Conservation (phyloP, 352 stramenopile genomes). For the Phytophthora ohioensis region DNA sequence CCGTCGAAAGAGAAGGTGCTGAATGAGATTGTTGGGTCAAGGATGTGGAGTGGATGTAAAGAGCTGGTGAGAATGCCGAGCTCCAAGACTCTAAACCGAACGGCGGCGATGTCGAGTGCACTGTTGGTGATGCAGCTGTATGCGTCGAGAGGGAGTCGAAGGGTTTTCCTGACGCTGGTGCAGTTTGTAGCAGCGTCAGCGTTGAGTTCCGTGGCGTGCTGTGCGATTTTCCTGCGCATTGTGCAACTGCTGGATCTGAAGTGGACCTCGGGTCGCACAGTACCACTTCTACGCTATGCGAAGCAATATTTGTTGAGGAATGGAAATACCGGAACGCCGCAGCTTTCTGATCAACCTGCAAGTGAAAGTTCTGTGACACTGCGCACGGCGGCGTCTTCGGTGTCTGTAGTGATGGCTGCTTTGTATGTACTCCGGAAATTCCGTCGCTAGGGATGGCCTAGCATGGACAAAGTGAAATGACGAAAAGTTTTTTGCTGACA, state of each 20-base stretch:
- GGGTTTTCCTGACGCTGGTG: slow-evolving; percentile 61
- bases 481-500: neutral
- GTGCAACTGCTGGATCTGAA: slow-evolving; percentile 56
- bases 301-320: slow-evolving; percentile 53
- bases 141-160: slow-evolving; percentile 68
- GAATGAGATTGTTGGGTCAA: slow-evolving; percentile 69
- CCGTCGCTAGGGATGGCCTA: slow-evolving; percentile 16
- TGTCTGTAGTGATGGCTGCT: slow-evolving; percentile 39
- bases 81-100: slow-evolving; percentile 66
- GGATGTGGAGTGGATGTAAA: slow-evolving; percentile 66
- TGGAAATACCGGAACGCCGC: slow-evolving; percentile 26
- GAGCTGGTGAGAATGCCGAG: slow-evolving; percentile 70
- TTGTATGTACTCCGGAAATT: slow-evolving; percentile 47
- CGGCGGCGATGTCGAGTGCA: slow-evolving; percentile 72
- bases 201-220: slow-evolving; percentile 73
- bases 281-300: slow-evolving; percentile 49
- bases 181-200: slow-evolving; percentile 69
- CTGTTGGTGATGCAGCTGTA: slow-evolving; percentile 83
- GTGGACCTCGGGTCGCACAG: slow-evolving; percentile 31
- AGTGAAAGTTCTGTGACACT: slow-evolving; percentile 24
- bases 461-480: neutral
- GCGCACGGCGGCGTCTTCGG: slow-evolving; percentile 38
- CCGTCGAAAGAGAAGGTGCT: slow-evolving; percentile 60
- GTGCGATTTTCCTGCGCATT: slow-evolving; percentile 59
- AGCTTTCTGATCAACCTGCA: slow-evolving; percentile 30